These are phyloP conservation scores for Zygoascus tannicola DNA, from an alignment of 805 yeast genomes.

Conservation along the genomic window DNA sequence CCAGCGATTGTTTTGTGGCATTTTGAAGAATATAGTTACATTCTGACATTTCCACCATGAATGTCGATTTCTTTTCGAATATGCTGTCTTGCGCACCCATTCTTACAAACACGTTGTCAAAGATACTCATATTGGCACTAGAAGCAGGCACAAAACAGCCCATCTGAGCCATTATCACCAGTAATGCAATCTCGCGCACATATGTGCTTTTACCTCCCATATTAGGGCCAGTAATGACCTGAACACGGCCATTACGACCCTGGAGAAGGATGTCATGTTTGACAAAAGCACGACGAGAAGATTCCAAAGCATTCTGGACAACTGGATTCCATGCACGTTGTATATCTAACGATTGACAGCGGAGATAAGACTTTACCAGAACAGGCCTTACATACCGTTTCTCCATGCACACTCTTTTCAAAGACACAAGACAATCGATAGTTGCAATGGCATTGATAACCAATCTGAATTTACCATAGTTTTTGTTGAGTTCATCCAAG, in stretches of 20 bases:
- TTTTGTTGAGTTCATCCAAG: constrained; percentile 31
- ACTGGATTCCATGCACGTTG: constrained; percentile 58
- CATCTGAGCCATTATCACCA: constrained; percentile 64
- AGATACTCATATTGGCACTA: constrained; percentile 50
- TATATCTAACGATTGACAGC: constrained; percentile 39
- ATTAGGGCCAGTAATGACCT: constrained; percentile 75
- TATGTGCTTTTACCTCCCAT: constrained; percentile 84
- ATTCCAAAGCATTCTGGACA: constrained; percentile 45
- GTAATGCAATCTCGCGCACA: constrained; percentile 63
- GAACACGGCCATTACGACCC: constrained; percentile 38
- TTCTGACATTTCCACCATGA: constrained; percentile 67
- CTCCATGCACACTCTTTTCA: constrained; percentile 56
- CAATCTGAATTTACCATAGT: constrained; percentile 32
- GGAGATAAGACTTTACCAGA: constrained; percentile 41
- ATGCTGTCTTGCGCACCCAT: constrained; percentile 62
- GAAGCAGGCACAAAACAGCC: constrained; percentile 71
- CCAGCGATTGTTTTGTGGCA: constrained; percentile 47
- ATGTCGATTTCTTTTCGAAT: constrained; percentile 68
- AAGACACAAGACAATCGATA: constrained; percentile 59
- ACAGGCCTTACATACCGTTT: constrained; percentile 39
- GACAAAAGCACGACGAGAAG: constrained; percentile 39
- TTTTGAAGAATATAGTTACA: constrained; percentile 46
- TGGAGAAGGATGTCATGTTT: constrained; percentile 55
- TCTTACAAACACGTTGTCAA: constrained; percentile 45
- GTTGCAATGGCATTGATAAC: constrained; percentile 41